Conservation (phyloP, 495 filamentous ascomycete genomes). For the Penicillium egyptiacum region DNA sequence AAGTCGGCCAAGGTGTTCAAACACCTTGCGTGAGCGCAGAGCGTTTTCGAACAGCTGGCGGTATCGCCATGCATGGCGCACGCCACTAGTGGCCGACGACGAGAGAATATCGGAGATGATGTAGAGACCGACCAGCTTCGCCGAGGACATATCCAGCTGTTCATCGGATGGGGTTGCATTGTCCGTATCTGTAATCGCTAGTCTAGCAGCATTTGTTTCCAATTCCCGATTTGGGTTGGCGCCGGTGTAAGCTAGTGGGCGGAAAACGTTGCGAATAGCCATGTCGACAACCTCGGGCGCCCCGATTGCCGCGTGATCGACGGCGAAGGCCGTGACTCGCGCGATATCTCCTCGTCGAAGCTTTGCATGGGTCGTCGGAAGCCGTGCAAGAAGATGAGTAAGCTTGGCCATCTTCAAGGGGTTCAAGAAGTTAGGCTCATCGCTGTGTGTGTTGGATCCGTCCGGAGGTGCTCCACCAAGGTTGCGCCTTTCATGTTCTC, state of each 20-base stretch:
- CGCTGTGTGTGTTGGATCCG: constrained; percentile 32
- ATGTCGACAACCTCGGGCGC: constrained; percentile 89
- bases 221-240: constrained; percentile 57
- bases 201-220: constrained; percentile 31
- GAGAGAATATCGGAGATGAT: constrained; percentile 86
- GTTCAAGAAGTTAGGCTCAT: constrained; percentile 73
- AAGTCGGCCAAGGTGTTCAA: constrained; percentile 77
- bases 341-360: constrained; percentile 86
- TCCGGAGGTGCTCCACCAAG: constrained; percentile 55
- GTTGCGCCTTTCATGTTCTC: constrained; percentile 62
- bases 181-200: constrained; percentile 20
- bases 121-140: constrained; percentile 81
- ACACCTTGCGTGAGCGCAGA: constrained; percentile 67
- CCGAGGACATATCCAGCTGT: constrained; percentile 63
- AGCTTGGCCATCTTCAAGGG: constrained; percentile 84
- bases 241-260: constrained; percentile 61
- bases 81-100: constrained; percentile 76
- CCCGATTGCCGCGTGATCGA: constrained; percentile 74
- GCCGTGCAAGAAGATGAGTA: constrained; percentile 71
- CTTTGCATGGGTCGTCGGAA: constrained; percentile 72
- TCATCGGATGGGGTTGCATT: constrained; percentile 33
- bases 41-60: constrained; percentile 80
- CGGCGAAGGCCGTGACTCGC: constrained; percentile 83
- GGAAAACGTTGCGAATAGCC: constrained; percentile 76
- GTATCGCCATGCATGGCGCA: constrained; percentile 89